These are phyloP conservation scores for Aspergillus pseudoterreus DNA, from an alignment of 2,329 filamentous ascomycete genomes.

Conservation along the genomic window DNA sequence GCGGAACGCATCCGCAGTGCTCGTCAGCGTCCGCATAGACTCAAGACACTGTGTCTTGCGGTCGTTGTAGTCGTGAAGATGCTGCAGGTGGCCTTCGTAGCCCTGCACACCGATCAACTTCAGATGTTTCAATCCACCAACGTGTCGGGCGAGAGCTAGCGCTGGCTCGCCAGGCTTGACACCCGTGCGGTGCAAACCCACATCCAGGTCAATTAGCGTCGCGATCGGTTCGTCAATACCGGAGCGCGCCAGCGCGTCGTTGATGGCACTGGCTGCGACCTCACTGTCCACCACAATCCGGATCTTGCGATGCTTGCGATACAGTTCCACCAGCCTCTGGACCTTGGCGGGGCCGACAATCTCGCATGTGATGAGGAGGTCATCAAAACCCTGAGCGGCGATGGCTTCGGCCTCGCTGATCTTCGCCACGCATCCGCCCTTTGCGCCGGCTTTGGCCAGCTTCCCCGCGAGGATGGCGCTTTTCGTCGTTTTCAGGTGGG, in stretches of 20 bases:
- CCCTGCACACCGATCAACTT: conserved; percentile 50
- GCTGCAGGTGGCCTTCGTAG: conserved; percentile 54
- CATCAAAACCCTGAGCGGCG: conserved; percentile 44
- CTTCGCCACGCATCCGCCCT: conserved; percentile 52
- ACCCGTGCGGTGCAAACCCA: conserved; percentile 50
- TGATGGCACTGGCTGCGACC: conserved; percentile 44
- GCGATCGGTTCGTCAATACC: conserved; percentile 38
- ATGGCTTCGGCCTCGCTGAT: conserved; percentile 47
- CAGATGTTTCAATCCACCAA: conserved; percentile 37
- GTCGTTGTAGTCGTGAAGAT: conserved; percentile 45
- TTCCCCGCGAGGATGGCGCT: conserved; percentile 44
- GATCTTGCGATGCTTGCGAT: conserved; percentile 34
- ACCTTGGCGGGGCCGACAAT: conserved; percentile 49
- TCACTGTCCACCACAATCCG: conserved; percentile 50
- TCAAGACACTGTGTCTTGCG: conserved; percentile 43
- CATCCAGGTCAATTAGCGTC: conserved; percentile 49
- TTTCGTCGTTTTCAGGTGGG: conserved; percentile 55
- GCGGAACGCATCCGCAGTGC: conserved; percentile 42
- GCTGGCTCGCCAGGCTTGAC: conserved; percentile 43
- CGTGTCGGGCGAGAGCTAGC: conserved; percentile 36
- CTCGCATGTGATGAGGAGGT: conserved; percentile 52
- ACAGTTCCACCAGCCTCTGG: conserved; percentile 44
- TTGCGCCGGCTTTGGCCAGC: conserved; percentile 46
- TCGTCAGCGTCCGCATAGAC: conserved; percentile 45
- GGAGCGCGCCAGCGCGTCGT: conserved; percentile 37